These are phyloP conservation scores for Fonsecaea multimorphosa DNA, from an alignment of 2,329 filamentous ascomycete genomes.

Conservation along the genomic window DNA sequence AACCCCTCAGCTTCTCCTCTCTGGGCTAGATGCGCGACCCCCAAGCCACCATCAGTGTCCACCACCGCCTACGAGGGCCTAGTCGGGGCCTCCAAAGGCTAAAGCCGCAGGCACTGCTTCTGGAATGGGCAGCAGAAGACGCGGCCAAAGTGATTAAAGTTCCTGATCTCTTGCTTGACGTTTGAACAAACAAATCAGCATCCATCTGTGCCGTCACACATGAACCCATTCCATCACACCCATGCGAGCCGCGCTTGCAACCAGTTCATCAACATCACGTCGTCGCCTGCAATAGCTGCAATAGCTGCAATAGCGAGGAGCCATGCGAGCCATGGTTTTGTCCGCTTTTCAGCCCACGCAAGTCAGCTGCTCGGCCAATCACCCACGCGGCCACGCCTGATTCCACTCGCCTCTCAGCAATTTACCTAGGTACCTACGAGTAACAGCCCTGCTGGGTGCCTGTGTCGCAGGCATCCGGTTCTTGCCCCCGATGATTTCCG, in stretches of 20 bases:
- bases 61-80: too few relatives aligned
- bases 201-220: neutral
- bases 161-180: neutral
- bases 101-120: neutral
- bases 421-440: slow-evolving; percentile 8
- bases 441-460: too few relatives aligned
- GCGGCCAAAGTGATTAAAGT: neutral
- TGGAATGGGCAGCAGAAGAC: slow-evolving; percentile 1
- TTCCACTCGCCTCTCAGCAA: neutral
- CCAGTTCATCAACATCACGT: neutral
- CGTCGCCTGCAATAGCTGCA: neutral
- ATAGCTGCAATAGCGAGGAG: neutral
- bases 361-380: neutral
- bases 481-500: slow-evolving; percentile 13
- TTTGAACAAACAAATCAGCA: neutral
- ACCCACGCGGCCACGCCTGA: slow-evolving; percentile 12
- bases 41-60: neutral
- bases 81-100: neutral
- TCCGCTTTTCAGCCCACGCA: neutral
- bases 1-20: neutral
- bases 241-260: neutral
- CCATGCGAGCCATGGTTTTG: neutral
- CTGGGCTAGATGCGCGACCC: neutral
- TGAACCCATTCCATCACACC: neutral
- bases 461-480: neutral